These are phyloP conservation scores for Pestalotiopsis sp. DNA, from an alignment of 2,329 filamentous ascomycete genomes.

Conservation along the genomic window DNA sequence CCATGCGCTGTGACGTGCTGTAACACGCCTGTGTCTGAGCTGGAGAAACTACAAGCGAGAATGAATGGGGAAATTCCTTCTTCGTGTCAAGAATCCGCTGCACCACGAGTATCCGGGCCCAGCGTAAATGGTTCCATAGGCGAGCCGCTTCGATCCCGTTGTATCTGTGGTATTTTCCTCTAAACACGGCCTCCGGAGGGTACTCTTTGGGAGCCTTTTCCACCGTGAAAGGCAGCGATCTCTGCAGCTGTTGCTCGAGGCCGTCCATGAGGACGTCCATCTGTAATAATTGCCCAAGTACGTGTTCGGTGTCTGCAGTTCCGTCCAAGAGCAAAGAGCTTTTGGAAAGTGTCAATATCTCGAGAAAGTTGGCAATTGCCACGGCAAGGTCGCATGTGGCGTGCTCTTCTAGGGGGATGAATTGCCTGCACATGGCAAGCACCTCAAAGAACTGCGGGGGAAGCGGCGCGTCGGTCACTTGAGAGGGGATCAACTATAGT, in stretches of 20 bases:
- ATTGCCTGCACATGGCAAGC: constrained; percentile 38
- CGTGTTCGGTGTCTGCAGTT: constrained; percentile 32
- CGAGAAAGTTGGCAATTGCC: constrained; percentile 42
- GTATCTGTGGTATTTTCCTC: constrained; percentile 58
- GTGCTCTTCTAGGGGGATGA: constrained; percentile 38
- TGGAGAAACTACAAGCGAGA: constrained; percentile 32
- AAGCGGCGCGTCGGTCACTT: constrained; percentile 41
- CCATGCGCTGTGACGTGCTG: constrained; percentile 38
- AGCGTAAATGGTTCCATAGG: constrained; percentile 63
- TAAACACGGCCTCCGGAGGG: constrained; percentile 48
- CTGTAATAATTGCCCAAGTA: constrained; percentile 41
- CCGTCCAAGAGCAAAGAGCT: constrained; percentile 40
- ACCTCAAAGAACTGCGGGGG: constrained; percentile 47
- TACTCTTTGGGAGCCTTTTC: constrained; percentile 29
- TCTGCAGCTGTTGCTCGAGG: constrained; percentile 39
- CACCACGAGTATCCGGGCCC: constrained; percentile 56
- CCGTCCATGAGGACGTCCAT: constrained; percentile 42
- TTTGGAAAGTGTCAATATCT: constrained; percentile 39
- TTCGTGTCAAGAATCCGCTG: constrained; percentile 49
- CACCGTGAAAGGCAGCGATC: constrained; percentile 40
- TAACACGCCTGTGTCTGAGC: constrained; percentile 34
- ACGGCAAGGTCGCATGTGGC: constrained; percentile 45
- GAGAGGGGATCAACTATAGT: constrained; percentile 46
- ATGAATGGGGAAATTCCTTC: constrained; percentile 41
- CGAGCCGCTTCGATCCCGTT: constrained; percentile 54